Base-by-base conservation (phyloP, 2,329 filamentous ascomycete genomes). In the Aspergillus alliaceus region DNA sequence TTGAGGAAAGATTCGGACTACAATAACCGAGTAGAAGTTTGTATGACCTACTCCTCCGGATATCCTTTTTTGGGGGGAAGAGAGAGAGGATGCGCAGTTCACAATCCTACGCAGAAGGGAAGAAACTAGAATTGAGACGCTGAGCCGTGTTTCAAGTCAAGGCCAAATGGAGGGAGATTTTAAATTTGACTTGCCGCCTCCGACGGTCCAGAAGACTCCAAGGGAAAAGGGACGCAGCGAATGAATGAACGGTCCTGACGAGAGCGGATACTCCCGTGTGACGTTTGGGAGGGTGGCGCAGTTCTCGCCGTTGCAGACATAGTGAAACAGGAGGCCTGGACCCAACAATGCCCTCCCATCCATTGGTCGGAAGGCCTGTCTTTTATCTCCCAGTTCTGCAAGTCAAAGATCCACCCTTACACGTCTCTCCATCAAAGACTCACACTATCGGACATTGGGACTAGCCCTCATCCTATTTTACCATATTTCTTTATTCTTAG, bases 211-310 rank as follows among this genome's bases (percentile, higher is more conserved):
- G 48, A 47, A 40, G 42, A 7, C 8, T 51, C 32, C 24, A 35
- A 31, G 31, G 14, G 42, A 8, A 34, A 32, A 9, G 35, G 39
- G 31, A 6, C 6, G 2, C 42, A 25, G 40, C 53, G 18, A 56
- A 56, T 56, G 32, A 56, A 34, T 11, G 53, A 22, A 7, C 7
- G n/a, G 39, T 9, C 39, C 31, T 31, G 48, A 25, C 5, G 5
- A 27, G 25, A 48, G 54, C 54, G 54, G 54, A 48, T 48, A 52
- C 48, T 49, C 54, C 54, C 54, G 54, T 56, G 49, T 42, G 54
- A 56, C 54, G 20, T 32, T 52, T 51, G 31, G n/a, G 51, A 11
- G 40, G 35, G 51, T 46, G 51, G 51, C 51, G 51, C 51, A 53
- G 51, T 47, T 24, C 22, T n/a, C 25, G 40, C 54, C 54, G 54